Base-by-base conservation (phyloP, 169 alveolate species). In the Eimeria maxima region DNA sequence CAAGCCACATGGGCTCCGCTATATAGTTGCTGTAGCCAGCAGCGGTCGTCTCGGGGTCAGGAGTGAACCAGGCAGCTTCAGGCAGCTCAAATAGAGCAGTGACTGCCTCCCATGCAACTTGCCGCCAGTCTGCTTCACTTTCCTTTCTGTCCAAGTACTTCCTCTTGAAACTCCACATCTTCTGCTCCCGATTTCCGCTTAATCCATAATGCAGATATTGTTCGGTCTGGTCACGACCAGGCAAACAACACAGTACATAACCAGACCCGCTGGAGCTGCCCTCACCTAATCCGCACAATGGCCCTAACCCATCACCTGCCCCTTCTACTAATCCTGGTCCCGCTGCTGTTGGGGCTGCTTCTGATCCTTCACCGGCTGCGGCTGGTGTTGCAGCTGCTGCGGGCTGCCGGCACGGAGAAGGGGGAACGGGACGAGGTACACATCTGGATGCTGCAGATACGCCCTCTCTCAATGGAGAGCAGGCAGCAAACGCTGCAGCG, bases 1-100 rank as follows among this genome's bases (percentile, higher is more conserved):
- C 76, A 42, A 97, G 94, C 98, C 98, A 97, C 95, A 97, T 97
- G 33, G 98, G 98, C 92, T 95, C 95, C 16, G 94, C 73, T 0
- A 97, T 96, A 27, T 96, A 47, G 22, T 91, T n/a, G 27, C 97
- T 73, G 89, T 97, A 97, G 38, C 97, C 97, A 6, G 63, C 97
- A 29, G 92, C 89, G 14, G 97, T 91, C 65, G 96, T 84, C 81
- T 97, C 98, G 4, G 98, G 98, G 83, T 97, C 97, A 60, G 96
- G 90, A 22, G 95, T 33, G 91, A 96, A 97, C 97, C 97, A 97
- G 33, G 91, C 94, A 13, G 98, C 98, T 78, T 97, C 97, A 4
- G 97, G 98, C 94, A 97, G 69, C 73, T 97, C 98, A 86, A 90
- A 95, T 81, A 97, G 84, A 55, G 98, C 97, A 29, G 90, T 74